These are phyloP conservation scores for Pichia sp. DNA, from an alignment of 1,139 yeast species.

Conservation along the genomic window DNA sequence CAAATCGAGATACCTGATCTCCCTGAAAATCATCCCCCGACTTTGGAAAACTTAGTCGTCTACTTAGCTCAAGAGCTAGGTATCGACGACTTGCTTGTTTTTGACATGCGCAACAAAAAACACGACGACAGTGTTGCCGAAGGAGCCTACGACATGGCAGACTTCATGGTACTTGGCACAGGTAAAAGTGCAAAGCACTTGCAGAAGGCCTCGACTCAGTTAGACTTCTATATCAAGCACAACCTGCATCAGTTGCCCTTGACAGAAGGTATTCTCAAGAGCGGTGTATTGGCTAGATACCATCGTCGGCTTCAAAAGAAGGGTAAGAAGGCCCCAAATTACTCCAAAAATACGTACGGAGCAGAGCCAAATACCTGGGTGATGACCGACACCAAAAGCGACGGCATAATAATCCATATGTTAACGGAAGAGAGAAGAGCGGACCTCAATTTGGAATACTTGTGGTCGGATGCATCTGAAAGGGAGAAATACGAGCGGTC, in stretches of 20 bases:
- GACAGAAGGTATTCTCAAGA: slow-evolving; percentile 69
- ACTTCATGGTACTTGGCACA: slow-evolving; percentile 61
- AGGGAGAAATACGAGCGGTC: slow-evolving; percentile 27
- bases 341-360: slow-evolving; percentile 55
- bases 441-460: slow-evolving; percentile 62
- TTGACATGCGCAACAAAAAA: slow-evolving; percentile 45
- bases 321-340: slow-evolving; percentile 49
- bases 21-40: slow-evolving; percentile 54
- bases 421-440: slow-evolving; percentile 65
- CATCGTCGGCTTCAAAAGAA: slow-evolving; percentile 57
- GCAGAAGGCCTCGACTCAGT: slow-evolving; percentile 61
- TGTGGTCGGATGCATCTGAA: slow-evolving; percentile 48
- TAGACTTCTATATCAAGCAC: slow-evolving; percentile 46
- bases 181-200: slow-evolving; percentile 79
- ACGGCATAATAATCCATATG: slow-evolving; percentile 64
- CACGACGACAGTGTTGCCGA: slow-evolving; percentile 40
- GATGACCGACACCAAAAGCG: slow-evolving; percentile 62
- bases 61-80: slow-evolving; percentile 60
- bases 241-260: slow-evolving; percentile 40
- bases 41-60: slow-evolving; percentile 43
- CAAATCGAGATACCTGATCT: slow-evolving; percentile 41
- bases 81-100: slow-evolving; percentile 52
- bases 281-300: slow-evolving; percentile 52
- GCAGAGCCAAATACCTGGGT: slow-evolving; percentile 70
- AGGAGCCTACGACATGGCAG: slow-evolving; percentile 39